Evolutionary conservation across 306 rosid species (phyloP), one percentile per base, ranked within the genome.

Genomic region (Pachyrhizus erosus): DNA sequence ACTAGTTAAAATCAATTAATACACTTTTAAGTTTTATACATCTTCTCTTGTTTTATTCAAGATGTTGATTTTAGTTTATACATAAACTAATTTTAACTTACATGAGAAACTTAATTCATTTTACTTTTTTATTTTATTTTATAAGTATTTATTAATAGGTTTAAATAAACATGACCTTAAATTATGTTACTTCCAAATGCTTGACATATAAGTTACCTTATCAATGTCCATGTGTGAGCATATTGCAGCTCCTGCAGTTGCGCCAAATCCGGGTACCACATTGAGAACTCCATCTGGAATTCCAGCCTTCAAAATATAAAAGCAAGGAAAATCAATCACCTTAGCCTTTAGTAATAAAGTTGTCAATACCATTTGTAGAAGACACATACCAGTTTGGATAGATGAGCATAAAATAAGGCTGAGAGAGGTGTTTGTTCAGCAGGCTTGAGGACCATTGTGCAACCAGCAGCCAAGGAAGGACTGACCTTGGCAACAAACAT

Each of bases 381-480:
- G 29, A 21, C 5, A 29, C 73, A 23, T 80, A 91, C 98, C 93
- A 86, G 18, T 54, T 94, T 93, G 33, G 97, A 89, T 2, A 94
- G 89, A 70, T 93, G 92, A 66, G 98, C 98, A 82, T 86, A 90
- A 34, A 79, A 93, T 51, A 94, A 91, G 60, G 98, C 95, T 0
- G 97, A 89, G 37, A 94, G 94, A 10, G 98, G 96, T 12, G 97
- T 92, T 37, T 94, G 98, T 87, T 94, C 97, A 31, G 97, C 97
- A 0, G 98, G 98, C 67, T 94, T 94, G 68, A 91, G 65, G 67
- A 94, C 55, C 92, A 94, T 87, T 21, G 98, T 93, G 87, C 98
- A 94, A 23, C 98, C 98, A 4, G 93, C 94, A 11, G 98, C 97
- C 49, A 94, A 87, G 64, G 98, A 58, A 7, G 98, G 98, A 84